Evolutionary conservation across 768 basidiomycete species (phyloP).

Genomic region (Fomitopsis serialis): DNA sequence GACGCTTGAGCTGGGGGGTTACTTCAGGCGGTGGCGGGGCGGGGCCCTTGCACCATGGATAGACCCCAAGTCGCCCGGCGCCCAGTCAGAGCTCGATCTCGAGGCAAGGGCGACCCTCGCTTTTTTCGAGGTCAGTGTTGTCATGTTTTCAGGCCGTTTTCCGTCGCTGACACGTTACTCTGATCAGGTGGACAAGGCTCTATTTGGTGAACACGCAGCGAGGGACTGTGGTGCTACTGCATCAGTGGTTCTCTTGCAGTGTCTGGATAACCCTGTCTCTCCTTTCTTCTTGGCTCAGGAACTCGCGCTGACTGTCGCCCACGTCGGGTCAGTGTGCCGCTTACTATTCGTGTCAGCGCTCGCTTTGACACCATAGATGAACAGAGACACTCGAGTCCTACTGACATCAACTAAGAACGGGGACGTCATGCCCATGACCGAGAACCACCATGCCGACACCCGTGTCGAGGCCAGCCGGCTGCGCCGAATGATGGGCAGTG

Average conservation of each 20-base stretch:
- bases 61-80: conserved; percentile 20
- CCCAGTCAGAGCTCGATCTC: conserved; percentile 47
- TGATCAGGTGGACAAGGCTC: conserved; percentile 63
- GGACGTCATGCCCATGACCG: conserved; percentile 79
- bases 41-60: conserved; percentile 73
- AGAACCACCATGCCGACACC: conserved; percentile 93
- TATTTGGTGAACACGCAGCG: conserved; percentile 64
- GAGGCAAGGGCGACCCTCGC: conserved; percentile 84
- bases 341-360: not conserved
- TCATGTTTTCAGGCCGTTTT: not conserved
- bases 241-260: conserved; percentile 87
- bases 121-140: conserved; percentile 69
- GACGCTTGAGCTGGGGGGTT: conserved; percentile 79
- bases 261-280: conserved; percentile 70
- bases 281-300: conserved; percentile 81
- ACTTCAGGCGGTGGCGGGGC: conserved; percentile 85
- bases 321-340: conserved; percentile 65
- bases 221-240: conserved; percentile 85
- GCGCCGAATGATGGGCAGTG: conserved; percentile 85
- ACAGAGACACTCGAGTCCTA: conserved; percentile 49
- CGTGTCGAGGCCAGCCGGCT: conserved; percentile 80
- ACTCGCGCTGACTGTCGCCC: conserved; percentile 82
- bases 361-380: not conserved
- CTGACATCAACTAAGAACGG: conserved; percentile 74
- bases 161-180: not conserved